Evolutionary conservation across 2,329 filamentous ascomycete species (phyloP).

Genomic region (Calonectria naviculata): DNA sequence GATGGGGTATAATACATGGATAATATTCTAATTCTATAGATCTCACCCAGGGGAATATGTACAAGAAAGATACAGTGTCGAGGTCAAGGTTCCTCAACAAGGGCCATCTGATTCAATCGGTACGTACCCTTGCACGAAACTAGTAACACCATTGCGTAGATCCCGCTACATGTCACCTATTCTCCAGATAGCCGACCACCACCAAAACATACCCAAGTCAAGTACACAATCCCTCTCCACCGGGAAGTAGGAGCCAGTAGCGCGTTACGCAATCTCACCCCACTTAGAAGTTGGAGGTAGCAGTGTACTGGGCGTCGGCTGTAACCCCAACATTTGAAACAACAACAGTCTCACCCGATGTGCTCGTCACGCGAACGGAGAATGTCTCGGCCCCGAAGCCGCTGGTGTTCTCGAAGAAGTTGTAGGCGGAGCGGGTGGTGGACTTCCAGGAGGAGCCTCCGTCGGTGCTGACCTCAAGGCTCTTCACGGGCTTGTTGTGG

Average conservation of each 20-base stretch:
- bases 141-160: background rate
- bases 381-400: constrained; percentile 67
- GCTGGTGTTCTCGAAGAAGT: constrained; percentile 70
- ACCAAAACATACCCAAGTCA: background rate
- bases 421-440: constrained; percentile 65
- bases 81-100: background rate
- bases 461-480: constrained; percentile 71
- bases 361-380: constrained; percentile 66
- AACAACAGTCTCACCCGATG: constrained; percentile 60
- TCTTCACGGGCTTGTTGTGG: constrained; percentile 65
- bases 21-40: background rate
- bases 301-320: constrained; percentile 43
- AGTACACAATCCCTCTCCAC: background rate
- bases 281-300: constrained; percentile 46
- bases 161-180: background rate
- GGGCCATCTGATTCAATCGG: background rate
- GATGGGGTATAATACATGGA: background rate
- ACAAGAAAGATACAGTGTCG: constrained; percentile 19
- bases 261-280: background rate
- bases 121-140: background rate
- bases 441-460: constrained; percentile 67
- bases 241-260: constrained; percentile 47
- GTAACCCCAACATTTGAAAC: constrained; percentile 62
- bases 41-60: constrained; percentile 9
- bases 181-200: background rate